Evolutionary conservation across 345 rosid species (phyloP).

Genomic region (Gossypium turneri): DNA sequence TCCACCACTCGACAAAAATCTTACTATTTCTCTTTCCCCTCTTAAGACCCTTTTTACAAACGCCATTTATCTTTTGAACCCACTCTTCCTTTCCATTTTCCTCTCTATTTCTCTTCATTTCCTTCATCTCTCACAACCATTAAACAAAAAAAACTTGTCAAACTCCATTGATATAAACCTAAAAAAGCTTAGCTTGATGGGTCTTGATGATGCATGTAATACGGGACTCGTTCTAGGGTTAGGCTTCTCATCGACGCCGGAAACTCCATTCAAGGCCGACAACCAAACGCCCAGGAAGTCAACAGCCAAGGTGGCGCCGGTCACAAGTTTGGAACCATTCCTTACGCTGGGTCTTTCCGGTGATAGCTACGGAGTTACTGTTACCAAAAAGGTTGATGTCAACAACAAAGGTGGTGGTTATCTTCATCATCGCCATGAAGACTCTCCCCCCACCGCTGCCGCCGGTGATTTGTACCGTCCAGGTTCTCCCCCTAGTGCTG

Average conservation of each 20-base stretch:
- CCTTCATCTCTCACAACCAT: not conserved
- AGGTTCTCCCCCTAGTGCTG: conserved; percentile 56
- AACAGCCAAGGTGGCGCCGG: conserved; percentile 7
- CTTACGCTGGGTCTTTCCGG: conserved; percentile 51
- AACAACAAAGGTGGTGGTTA: conserved; percentile 14
- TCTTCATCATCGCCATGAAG: conserved; percentile 6
- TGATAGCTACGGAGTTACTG: conserved; percentile 28
- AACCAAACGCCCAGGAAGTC: conserved; percentile 13
- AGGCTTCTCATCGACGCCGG: conserved; percentile 42
- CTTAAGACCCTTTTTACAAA: too few relatives aligned
- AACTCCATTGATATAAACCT: not conserved
- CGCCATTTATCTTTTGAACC: conserved; percentile 27
- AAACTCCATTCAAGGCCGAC: conserved; percentile 25
- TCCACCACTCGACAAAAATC: not conserved
- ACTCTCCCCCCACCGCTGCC: conserved; percentile 13
- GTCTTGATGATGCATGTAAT: conserved; percentile 51
- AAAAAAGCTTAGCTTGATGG: conserved; percentile 30
- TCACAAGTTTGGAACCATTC: conserved; percentile 38
- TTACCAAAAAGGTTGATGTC: conserved; percentile 17
- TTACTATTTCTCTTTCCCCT: not conserved
- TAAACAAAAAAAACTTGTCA: not conserved
- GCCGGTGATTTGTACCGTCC: conserved; percentile 38
- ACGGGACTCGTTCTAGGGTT: conserved; percentile 64
- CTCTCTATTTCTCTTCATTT: too few relatives aligned
- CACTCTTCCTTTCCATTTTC: not conserved